These are phyloP conservation scores for Kwoniella dejecticola DNA, from an alignment of 768 basidiomycete genomes.

Conservation along the genomic window DNA sequence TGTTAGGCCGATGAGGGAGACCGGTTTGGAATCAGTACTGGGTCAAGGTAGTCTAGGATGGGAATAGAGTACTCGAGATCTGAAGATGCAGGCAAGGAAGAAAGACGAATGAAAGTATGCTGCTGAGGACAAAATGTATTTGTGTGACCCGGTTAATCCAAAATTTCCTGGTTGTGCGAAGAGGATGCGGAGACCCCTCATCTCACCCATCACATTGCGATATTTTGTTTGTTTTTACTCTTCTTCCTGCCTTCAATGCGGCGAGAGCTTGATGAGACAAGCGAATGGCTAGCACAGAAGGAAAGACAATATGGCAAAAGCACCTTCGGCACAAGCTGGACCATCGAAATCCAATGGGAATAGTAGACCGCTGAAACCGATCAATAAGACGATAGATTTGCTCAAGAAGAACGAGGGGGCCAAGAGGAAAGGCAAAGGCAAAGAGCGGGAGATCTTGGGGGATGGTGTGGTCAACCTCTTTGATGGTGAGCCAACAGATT, in stretches of 20 bases:
- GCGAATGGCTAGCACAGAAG: too few relatives aligned
- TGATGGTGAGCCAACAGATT: slow-evolving; percentile 25
- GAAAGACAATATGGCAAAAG: slow-evolving; percentile 15
- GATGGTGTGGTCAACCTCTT: slow-evolving; percentile 22
- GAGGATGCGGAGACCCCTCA: not conserved
- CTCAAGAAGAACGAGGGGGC: slow-evolving; percentile 23
- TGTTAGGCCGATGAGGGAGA: too few relatives aligned
- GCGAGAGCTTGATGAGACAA: too few relatives aligned
- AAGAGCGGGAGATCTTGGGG: slow-evolving; percentile 29
- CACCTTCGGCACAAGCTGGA: slow-evolving; percentile 10
- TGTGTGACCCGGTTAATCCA: not conserved
- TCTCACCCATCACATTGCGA: not conserved
- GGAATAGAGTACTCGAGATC: too few relatives aligned
- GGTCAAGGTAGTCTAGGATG: too few relatives aligned
- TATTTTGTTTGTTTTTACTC: not conserved
- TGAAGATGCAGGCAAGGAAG: too few relatives aligned
- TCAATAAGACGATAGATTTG: slow-evolving; percentile 34
- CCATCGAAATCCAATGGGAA: slow-evolving; percentile 10
- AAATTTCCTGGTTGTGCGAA: not conserved
- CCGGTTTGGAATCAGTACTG: too few relatives aligned
- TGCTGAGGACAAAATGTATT: not conserved
- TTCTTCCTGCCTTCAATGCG: not conserved
- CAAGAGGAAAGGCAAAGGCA: slow-evolving; percentile 34
- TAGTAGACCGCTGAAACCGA: slow-evolving; percentile 18
- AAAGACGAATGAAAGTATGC: too few relatives aligned